These are phyloP conservation scores for Trichoderma brevicompactum DNA, from an alignment of 2,329 filamentous ascomycete genomes.

Conservation along the genomic window DNA sequence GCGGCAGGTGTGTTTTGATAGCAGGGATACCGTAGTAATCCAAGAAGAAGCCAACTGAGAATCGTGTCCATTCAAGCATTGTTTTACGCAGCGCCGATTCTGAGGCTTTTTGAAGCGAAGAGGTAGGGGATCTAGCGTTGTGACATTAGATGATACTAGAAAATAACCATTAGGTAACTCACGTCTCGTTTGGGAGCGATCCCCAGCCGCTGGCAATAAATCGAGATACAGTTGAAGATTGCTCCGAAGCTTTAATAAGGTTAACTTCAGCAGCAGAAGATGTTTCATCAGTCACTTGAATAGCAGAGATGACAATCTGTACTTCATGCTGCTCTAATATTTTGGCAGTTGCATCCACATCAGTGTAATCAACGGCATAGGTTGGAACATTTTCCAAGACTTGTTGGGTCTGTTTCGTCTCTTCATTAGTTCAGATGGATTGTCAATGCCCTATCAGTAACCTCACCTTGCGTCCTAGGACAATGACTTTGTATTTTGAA, in stretches of 20 bases:
- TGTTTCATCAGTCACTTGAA: constrained; percentile 39
- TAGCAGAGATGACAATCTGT: constrained; percentile 50
- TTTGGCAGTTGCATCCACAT: constrained; percentile 34
- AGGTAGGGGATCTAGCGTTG: neutral
- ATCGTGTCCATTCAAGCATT: constrained; percentile 44
- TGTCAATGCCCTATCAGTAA: neutral
- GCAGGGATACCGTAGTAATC: constrained; percentile 49
- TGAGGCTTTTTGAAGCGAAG: neutral
- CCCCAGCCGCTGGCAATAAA: constrained; percentile 50
- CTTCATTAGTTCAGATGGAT: neutral
- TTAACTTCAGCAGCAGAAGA: constrained; percentile 45
- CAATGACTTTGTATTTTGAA: constrained; percentile 44
- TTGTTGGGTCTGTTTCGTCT: neutral
- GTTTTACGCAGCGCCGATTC: constrained; percentile 13
- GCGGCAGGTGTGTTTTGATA: constrained; percentile 45
- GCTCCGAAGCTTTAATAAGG: constrained; percentile 50
- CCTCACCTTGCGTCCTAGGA: constrained; percentile 5
- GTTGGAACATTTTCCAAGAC: neutral
- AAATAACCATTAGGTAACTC: neutral
- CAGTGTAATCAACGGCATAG: constrained; percentile 36
- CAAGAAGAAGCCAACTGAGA: constrained; percentile 50
- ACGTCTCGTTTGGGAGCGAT: constrained; percentile 18
- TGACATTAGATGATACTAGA: neutral
- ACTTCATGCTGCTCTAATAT: constrained; percentile 44
- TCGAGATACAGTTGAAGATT: constrained; percentile 43